Percentiles rank a stretch among this genome's conserved stretches.
Conservation (phyloP, 2,329 filamentous ascomycete species). For the Diaporthe velutina region DNA sequence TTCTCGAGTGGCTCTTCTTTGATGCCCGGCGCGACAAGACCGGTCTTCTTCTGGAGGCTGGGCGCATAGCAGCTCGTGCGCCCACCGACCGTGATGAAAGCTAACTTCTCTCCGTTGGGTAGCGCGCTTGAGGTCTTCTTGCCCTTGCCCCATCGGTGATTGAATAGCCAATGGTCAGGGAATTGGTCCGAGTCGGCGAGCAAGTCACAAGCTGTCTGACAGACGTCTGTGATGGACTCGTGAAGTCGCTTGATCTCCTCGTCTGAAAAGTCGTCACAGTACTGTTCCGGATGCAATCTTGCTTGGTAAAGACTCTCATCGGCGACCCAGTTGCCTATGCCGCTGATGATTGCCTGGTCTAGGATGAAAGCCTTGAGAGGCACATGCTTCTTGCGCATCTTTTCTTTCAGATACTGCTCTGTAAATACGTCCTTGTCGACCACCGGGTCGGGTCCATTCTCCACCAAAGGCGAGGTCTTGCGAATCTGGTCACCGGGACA, state of each 20-base stretch:
- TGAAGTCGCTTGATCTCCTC: constrained; percentile 80
- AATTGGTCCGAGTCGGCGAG: constrained; percentile 88
- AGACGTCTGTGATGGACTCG: constrained; percentile 81
- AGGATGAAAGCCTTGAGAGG: constrained; percentile 91
- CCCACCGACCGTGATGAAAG: constrained; percentile 89
- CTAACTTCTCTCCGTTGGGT: constrained; percentile 87
- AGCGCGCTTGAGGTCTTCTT: constrained; percentile 78
- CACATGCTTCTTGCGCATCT: constrained; percentile 81
- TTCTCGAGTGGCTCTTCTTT: constrained; percentile 58
- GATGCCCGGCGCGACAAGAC: constrained; percentile 54
- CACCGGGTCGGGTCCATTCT: constrained; percentile 95
- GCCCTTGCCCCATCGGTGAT: constrained; percentile 89
- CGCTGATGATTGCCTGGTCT: constrained; percentile 89
- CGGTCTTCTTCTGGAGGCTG: constrained; percentile 84
- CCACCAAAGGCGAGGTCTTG: constrained; percentile 81
- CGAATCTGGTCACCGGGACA: constrained; percentile 83
- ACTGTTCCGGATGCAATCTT: constrained; percentile 90
- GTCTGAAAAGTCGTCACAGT: constrained; percentile 84
- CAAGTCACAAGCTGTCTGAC: constrained; percentile 80
- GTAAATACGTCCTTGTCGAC: constrained; percentile 84
- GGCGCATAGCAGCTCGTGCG: constrained; percentile 92
- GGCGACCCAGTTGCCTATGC: constrained; percentile 97
- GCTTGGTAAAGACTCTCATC: constrained; percentile 95
- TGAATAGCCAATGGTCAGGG: constrained; percentile 89
- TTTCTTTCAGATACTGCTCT: constrained; percentile 77